Percentiles rank a stretch among this genome's conserved stretches.
Conservation (phyloP, 768 basidiomycete genomes). For the Rhodotorula kratochvilovae region DNA sequence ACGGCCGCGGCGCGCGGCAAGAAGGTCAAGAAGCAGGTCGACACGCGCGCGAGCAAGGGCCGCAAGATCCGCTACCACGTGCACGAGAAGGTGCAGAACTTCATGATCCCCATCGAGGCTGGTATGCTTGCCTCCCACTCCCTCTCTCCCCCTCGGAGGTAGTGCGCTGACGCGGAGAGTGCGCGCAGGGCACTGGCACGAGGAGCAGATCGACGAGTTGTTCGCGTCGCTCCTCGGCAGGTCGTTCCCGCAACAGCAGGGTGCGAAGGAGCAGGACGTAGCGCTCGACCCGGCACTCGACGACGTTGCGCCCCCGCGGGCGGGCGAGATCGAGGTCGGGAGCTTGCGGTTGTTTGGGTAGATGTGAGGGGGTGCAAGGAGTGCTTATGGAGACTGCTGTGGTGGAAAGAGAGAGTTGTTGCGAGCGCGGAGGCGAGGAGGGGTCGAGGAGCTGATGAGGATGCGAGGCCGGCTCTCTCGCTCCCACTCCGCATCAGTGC, state of each 20-base stretch:
- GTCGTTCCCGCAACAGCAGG: slow-evolving; percentile 21
- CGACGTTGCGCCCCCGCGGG: background rate
- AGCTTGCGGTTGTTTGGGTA: slow-evolving; percentile 27
- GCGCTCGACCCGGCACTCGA: slow-evolving; percentile 18
- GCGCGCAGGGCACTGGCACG: slow-evolving; percentile 66
- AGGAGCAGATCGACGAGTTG: slow-evolving; percentile 91
- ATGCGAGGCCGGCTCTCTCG: too few relatives aligned
- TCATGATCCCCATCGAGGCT: slow-evolving; percentile 76
- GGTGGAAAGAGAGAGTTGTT: too few relatives aligned
- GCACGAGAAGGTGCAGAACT: slow-evolving; percentile 93
- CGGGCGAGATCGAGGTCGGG: slow-evolving; percentile 18
- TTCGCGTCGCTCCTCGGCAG: slow-evolving; percentile 80
- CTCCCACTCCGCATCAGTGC: too few relatives aligned
- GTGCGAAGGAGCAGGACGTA: slow-evolving; percentile 33
- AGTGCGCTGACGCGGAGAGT: background rate
- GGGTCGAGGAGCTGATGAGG: too few relatives aligned
- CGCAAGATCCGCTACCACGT: slow-evolving; percentile 89
- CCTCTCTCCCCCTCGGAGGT: background rate
- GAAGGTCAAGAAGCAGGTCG: slow-evolving; percentile 72
- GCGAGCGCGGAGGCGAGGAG: too few relatives aligned
- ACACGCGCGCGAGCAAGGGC: slow-evolving; percentile 92
- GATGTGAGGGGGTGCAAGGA: background rate
- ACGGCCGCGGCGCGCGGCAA: slow-evolving; percentile 40
- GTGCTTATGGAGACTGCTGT: too few relatives aligned
- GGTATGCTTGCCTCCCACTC: slow-evolving; percentile 2